Conservation (phyloP, 1,284 basidiomycete genomes). For the Fomes fomentarius region DNA sequence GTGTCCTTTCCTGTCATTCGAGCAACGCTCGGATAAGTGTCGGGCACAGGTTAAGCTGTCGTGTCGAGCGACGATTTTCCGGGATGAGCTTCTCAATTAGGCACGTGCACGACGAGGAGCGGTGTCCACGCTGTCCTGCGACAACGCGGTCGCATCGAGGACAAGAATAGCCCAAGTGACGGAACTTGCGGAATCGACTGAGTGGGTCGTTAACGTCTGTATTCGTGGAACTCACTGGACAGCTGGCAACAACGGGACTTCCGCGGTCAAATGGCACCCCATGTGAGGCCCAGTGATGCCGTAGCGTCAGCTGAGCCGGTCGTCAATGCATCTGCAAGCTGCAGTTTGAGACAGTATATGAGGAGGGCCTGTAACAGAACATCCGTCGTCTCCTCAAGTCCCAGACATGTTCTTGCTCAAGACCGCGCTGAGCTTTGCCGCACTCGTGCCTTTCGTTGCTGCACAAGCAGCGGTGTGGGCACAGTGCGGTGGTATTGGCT, state of each 20-base stretch:
- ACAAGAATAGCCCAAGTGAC: background rate
- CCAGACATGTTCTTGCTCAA: conserved; percentile 16
- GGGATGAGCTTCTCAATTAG: background rate
- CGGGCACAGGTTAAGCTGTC: background rate
- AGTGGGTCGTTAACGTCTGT: background rate
- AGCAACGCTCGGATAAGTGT: background rate
- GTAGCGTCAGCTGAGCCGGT: background rate
- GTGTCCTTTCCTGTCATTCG: background rate
- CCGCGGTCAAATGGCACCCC: conserved; percentile 1
- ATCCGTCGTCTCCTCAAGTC: background rate
- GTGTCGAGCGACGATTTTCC: background rate
- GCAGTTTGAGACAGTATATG: background rate
- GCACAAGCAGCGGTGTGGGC: conserved; percentile 37
- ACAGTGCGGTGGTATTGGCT: conserved; percentile 42
- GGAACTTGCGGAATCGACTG: background rate
- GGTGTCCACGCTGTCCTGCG: background rate
- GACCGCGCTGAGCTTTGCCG: conserved; percentile 21
- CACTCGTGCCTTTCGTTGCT: conserved; percentile 31
- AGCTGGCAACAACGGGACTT: background rate
- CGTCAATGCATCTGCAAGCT: background rate
- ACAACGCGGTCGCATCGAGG: background rate
- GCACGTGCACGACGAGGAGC: background rate
- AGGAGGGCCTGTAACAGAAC: background rate
- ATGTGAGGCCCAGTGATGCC: background rate
- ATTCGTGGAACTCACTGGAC: background rate